phyloP scores from a whole-genome alignment of 345 rosid genomes.

The Angophora floribunda region DNA sequence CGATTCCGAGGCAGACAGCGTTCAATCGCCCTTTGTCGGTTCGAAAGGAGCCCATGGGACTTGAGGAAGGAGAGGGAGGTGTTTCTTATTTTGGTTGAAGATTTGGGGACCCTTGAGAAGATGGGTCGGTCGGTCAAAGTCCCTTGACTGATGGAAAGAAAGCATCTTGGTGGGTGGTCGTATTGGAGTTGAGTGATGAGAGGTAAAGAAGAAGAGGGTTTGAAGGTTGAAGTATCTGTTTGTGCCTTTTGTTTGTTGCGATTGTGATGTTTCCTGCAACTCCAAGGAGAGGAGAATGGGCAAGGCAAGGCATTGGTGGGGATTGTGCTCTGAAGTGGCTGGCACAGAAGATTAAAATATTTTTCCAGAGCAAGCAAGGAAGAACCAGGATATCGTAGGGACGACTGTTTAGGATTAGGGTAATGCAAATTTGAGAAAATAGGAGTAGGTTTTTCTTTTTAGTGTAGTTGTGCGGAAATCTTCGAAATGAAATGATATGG shows the following conservation, averaged over 20 bases:
- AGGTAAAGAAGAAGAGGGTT: background rate
- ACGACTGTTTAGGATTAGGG: background rate
- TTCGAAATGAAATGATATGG: background rate
- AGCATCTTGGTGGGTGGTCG: background rate
- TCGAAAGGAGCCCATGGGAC: slow-evolving; percentile 13
- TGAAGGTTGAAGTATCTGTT: background rate
- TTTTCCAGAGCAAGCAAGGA: background rate
- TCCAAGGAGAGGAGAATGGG: background rate
- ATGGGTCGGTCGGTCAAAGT: background rate
- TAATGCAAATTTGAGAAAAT: background rate
- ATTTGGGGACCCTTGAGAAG: background rate
- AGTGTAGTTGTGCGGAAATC: background rate
- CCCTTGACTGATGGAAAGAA: background rate
- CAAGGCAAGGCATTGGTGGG: background rate
- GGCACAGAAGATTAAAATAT: background rate
- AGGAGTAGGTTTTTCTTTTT: background rate
- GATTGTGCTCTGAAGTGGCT: background rate
- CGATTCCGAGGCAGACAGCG: slow-evolving; percentile 26
- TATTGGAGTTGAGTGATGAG: background rate
- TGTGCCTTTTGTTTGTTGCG: background rate
- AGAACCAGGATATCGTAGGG: background rate
- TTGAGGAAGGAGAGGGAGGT: background rate
- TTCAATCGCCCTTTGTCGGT: slow-evolving; percentile 18
- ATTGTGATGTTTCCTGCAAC: background rate
- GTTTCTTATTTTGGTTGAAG: background rate